Evolutionary conservation across 192 early-diverging fungal species (phyloP).

Genomic region (Umbelopsis vinacea): DNA sequence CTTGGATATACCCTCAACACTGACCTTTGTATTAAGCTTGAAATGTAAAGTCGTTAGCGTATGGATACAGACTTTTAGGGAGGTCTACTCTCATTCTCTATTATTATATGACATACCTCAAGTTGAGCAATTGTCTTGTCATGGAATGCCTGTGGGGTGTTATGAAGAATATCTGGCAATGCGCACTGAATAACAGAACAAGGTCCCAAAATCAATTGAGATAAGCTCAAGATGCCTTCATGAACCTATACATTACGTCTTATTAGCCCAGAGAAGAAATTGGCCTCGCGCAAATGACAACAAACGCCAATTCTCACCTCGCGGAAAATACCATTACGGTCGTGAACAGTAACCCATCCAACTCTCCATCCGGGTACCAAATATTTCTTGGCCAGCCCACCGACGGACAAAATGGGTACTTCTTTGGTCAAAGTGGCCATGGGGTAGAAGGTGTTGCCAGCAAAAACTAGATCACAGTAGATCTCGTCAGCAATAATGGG

Average conservation of each 20-base stretch:
- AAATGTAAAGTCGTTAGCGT: not conserved
- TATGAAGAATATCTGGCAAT: conserved; percentile 75
- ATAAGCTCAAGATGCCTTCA: conserved; percentile 71
- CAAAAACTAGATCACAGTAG: conserved; percentile 89
- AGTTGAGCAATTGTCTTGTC: conserved; percentile 70
- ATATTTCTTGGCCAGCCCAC: conserved; percentile 90
- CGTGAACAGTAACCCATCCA: conserved; percentile 88
- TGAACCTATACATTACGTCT: conserved; percentile 52
- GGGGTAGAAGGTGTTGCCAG: conserved; percentile 60
- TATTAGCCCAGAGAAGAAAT: conserved; percentile 30
- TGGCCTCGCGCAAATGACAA: not conserved
- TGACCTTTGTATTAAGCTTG: conserved; percentile 66
- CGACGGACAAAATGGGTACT: conserved; percentile 83
- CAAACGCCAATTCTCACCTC: conserved; percentile 23
- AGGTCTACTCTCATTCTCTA: no score
- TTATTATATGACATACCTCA: conserved; percentile 40
- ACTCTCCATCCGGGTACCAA: conserved; percentile 92
- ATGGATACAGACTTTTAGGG: not conserved
- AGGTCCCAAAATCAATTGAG: conserved; percentile 79
- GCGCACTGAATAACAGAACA: conserved; percentile 82
- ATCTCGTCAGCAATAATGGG: conserved; percentile 92
- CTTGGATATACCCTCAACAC: conserved; percentile 61
- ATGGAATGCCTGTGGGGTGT: conserved; percentile 71
- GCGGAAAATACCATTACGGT: conserved; percentile 58
- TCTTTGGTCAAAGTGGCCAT: conserved; percentile 74